Base-by-base conservation (phyloP, 805 yeast species). In the Jamesozyma piceae region DNA sequence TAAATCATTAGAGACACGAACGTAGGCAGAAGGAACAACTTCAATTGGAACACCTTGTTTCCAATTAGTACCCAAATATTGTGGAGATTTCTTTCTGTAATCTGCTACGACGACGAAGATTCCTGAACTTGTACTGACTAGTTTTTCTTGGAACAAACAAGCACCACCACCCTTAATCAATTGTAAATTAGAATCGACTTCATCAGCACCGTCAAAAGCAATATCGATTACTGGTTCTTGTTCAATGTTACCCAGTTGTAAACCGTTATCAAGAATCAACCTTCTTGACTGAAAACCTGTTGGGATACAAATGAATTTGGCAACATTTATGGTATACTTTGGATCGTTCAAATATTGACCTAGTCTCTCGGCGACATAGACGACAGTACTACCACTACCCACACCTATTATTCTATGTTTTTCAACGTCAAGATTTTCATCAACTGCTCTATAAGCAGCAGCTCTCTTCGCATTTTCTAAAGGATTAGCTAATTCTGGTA, bases 131-230 rank as follows among this genome's bases (percentile, higher is more conserved):
- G 77, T 73, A 15, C 96, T 95, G 13, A 92, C 95, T 42, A 92
- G 72, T 66, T 92, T 92, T 63, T 92, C 99, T 67, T 90, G 98
- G 67, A 92, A 82, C 49, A 88, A 71, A 64, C 99, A 92, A 2
- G 97, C 99, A 34, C 99, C 99, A 38, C 99, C 99, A 51, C 99
- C 99, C 66, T 92, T 92, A 62, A 92, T 92, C 55, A 89, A 79
- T 59, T 88, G 85, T 53, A 92, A 71, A 18, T 72, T 59, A 4
- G 75, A 59, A 63, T 90, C 98, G 44, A 89, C 89, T 65, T 92
- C 98, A 64, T 92, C 99, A 2, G 98, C 97, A 36, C 99, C 99
- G 63, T 92, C 99, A 61, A 92, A 92, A 1, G 96, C 95, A 53
- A 92, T 78, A 60, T 92, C 98, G 36, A 92, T 68, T 21, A 73